Conservation (phyloP, 1,284 basidiomycete genomes). For the Neonothopanus nambi region DNA sequence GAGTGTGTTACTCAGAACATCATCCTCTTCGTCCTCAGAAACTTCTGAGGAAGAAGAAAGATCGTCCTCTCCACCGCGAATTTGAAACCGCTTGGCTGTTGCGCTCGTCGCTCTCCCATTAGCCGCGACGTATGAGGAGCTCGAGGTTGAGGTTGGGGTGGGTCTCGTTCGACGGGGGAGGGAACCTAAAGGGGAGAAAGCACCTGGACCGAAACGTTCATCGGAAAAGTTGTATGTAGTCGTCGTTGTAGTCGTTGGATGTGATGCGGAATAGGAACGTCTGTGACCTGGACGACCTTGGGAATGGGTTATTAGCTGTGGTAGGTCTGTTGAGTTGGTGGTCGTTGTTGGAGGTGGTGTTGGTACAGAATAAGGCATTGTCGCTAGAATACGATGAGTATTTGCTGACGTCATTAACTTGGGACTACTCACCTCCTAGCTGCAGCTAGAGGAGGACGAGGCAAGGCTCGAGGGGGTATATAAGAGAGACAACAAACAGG, state of each 20-base stretch:
- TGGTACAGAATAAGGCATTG: slow-evolving; percentile 29
- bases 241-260: slow-evolving; percentile 5
- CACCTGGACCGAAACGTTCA: slow-evolving; percentile 49
- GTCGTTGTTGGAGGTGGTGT: slow-evolving; percentile 18
- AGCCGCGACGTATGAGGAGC: slow-evolving; percentile 22
- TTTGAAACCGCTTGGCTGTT: slow-evolving; percentile 10
- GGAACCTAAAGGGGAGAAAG: slow-evolving; percentile 50
- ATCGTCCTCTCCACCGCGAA: slow-evolving; percentile 1
- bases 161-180: slow-evolving; percentile 45
- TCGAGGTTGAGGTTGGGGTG: too few relatives aligned
- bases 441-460: too few relatives aligned
- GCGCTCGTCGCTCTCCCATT: slow-evolving; percentile 33
- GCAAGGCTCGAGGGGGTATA: too few relatives aligned
- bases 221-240: slow-evolving; percentile 34
- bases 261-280: slow-evolving; percentile 30
- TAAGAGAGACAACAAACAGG: too few relatives aligned
- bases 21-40: slow-evolving; percentile 18
- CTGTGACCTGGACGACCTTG: slow-evolving; percentile 37
- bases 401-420: too few relatives aligned
- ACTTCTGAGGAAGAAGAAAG: slow-evolving; percentile 16
- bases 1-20: slow-evolving; percentile 14
- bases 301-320: slow-evolving; percentile 20
- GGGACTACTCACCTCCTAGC: too few relatives aligned
- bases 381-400: too few relatives aligned
- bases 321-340: slow-evolving; percentile 18